phyloP scores from a whole-genome alignment of 2,329 filamentous ascomycete genomes.

The Xylariaceae sp. region DNA sequence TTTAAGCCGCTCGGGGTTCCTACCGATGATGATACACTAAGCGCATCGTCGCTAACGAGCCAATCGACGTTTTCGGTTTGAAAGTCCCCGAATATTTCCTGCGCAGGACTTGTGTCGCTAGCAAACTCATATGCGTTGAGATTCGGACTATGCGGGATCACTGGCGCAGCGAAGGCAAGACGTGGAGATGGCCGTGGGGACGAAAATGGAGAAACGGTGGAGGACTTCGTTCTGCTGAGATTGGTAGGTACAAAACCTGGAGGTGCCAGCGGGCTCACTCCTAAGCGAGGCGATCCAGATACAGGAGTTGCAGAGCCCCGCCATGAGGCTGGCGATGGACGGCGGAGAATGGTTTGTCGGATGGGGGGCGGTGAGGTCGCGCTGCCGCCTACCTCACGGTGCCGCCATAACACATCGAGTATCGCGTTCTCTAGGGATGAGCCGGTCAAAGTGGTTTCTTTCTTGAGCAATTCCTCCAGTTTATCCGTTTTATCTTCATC shows the following conservation, averaged over 20 bases:
- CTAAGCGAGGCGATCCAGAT: constrained; percentile 81
- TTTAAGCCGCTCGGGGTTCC: constrained; percentile 75
- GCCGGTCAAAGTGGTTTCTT: constrained; percentile 77
- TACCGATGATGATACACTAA: constrained; percentile 78
- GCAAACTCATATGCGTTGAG: constrained; percentile 94
- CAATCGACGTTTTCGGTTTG: constrained; percentile 96
- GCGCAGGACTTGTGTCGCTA: constrained; percentile 78
- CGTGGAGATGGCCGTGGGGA: constrained; percentile 93
- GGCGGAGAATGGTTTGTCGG: constrained; percentile 87
- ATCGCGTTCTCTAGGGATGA: constrained; percentile 86
- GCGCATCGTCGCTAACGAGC: constrained; percentile 89
- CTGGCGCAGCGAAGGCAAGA: constrained; percentile 85
- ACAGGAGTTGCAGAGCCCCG: constrained; percentile 82
- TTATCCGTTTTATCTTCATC: constrained; percentile 96
- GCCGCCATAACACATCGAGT: constrained; percentile 88
- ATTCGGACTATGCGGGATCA: constrained; percentile 91
- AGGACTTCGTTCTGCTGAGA: constrained; percentile 79
- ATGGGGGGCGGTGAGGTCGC: constrained; percentile 81
- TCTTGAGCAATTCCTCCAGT: constrained; percentile 83
- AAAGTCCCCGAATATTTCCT: constrained; percentile 88
- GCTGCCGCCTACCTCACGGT: constrained; percentile 69
- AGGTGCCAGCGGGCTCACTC: constrained; percentile 82
- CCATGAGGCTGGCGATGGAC: constrained; percentile 93
- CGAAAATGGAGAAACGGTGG: constrained; percentile 85
- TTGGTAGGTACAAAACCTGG: constrained; percentile 82